Percentiles rank a stretch among this genome's conserved stretches.
phyloP scores from a whole-genome alignment of 2,329 filamentous ascomycete species.

The Aspergillus tanneri region DNA sequence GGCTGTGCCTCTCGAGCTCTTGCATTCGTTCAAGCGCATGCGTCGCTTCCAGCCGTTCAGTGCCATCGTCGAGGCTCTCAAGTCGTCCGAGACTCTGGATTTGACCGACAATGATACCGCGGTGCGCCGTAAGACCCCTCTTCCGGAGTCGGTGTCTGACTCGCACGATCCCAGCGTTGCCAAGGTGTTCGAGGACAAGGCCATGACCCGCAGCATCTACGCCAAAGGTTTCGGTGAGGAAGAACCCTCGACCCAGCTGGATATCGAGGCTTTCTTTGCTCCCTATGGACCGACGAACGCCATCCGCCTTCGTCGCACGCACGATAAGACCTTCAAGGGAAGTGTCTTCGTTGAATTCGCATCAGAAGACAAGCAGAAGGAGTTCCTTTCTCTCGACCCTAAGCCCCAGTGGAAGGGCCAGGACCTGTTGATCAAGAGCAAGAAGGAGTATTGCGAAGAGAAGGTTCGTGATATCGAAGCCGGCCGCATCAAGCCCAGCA shows the following conservation, averaged over 20 bases:
- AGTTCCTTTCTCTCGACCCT: slow-evolving; percentile 76
- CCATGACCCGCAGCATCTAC: slow-evolving; percentile 76
- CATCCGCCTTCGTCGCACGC: slow-evolving; percentile 79
- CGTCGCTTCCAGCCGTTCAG: slow-evolving; percentile 85
- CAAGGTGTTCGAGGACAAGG: slow-evolving; percentile 61
- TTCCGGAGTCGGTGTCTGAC: slow-evolving; percentile 53
- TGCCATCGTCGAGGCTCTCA: slow-evolving; percentile 78
- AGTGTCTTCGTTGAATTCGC: slow-evolving; percentile 94
- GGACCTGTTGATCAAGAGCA: slow-evolving; percentile 78
- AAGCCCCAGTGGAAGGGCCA: slow-evolving; percentile 81
- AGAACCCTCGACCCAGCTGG: slow-evolving; percentile 79
- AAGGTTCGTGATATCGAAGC: slow-evolving; percentile 71
- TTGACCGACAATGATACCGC: slow-evolving; percentile 71
- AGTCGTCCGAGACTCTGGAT: slow-evolving; percentile 70
- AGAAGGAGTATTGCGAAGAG: slow-evolving; percentile 80
- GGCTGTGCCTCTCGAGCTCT: slow-evolving; percentile 71
- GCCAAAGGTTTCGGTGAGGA: slow-evolving; percentile 92
- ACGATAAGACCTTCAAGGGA: slow-evolving; percentile 80
- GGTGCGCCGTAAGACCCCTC: slow-evolving; percentile 72
- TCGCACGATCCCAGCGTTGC: slow-evolving; percentile 56
- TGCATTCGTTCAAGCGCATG: slow-evolving; percentile 94
- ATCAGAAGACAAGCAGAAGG: slow-evolving; percentile 71
- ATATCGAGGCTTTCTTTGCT: slow-evolving; percentile 88
- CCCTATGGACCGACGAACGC: slow-evolving; percentile 75
- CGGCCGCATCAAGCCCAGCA: slow-evolving; percentile 64